Percentiles rank a stretch among this genome's conserved stretches.
Evolutionary conservation across 345 rosid species (phyloP).

Genomic region (Populus euphratica): DNA sequence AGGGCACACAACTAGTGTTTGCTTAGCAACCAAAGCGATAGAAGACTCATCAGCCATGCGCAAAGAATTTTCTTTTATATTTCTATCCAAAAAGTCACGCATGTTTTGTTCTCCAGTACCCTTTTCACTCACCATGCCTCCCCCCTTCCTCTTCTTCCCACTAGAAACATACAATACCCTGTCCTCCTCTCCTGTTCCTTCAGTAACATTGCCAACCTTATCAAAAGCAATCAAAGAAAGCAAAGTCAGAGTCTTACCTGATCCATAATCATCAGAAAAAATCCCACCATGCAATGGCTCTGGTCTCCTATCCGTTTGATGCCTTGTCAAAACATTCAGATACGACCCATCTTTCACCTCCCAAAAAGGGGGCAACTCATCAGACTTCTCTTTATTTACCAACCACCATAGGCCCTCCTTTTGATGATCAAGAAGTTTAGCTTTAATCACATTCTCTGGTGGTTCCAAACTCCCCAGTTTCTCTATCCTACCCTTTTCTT

Average conservation of each 20-base stretch:
- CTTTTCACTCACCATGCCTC: conserved; percentile 35
- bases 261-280: conserved; percentile 91
- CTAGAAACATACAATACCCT: conserved; percentile 5
- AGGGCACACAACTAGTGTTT: conserved; percentile 80
- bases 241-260: conserved; percentile 86
- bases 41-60: conserved; percentile 6
- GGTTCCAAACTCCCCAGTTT: conserved; percentile 56
- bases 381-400: conserved; percentile 56
- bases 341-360: conserved; percentile 64
- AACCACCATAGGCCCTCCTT: conserved; percentile 85
- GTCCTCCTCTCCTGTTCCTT: conserved; percentile 16
- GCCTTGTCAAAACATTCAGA: conserved; percentile 64
- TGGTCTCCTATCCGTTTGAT: conserved; percentile 49
- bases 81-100: conserved; percentile 7
- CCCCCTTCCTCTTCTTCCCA: conserved; percentile 48
- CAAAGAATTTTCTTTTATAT: conserved; percentile 16
- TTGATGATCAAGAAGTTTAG: conserved; percentile 65
- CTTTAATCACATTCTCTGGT: conserved; percentile 53
- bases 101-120: conserved; percentile 33
- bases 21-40: conserved; percentile 18
- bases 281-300: conserved; percentile 76
- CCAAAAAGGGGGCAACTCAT: conserved; percentile 81
- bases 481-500: conserved; percentile 46
- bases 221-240: conserved; percentile 80
- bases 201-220: conserved; percentile 31